phyloP scores from a whole-genome alignment of 441 rosid species.

The Euphorbia corollata region DNA sequence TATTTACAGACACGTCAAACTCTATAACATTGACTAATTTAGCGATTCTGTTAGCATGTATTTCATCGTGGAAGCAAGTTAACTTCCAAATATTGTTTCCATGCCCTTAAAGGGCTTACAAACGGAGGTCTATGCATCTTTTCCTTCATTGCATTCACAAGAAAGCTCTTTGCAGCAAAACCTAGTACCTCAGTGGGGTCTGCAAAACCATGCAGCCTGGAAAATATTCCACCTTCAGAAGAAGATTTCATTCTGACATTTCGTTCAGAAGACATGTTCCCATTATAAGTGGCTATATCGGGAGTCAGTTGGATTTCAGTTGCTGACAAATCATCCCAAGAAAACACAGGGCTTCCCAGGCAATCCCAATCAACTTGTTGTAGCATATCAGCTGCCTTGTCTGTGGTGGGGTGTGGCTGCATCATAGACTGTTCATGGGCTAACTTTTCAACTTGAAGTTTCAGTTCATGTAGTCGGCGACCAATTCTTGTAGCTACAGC shows the following conservation, averaged over 20 bases:
- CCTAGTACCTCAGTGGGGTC: constrained; percentile 61
- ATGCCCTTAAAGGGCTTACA: constrained; percentile 42
- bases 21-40: background rate
- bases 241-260: constrained; percentile 28
- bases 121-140: constrained; percentile 11
- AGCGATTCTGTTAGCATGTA: constrained; percentile 18
- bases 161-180: constrained; percentile 67
- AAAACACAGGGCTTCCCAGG: constrained; percentile 24
- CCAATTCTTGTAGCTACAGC: constrained; percentile 77
- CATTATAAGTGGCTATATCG: background rate
- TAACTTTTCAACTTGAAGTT: constrained; percentile 55
- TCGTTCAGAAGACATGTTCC: constrained; percentile 17
- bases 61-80: constrained; percentile 30
- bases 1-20: background rate
- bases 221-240: constrained; percentile 30
- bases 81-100: constrained; percentile 50
- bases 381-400: constrained; percentile 35
- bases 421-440: constrained; percentile 37
- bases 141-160: constrained; percentile 28
- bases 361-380: constrained; percentile 56
- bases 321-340: constrained; percentile 17
- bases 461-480: constrained; percentile 44
- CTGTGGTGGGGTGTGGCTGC: constrained; percentile 22
- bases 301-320: constrained; percentile 15
- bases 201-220: constrained; percentile 45